Conservation (phyloP, 805 yeast genomes). For the Phaffomyces thermotolerans region DNA sequence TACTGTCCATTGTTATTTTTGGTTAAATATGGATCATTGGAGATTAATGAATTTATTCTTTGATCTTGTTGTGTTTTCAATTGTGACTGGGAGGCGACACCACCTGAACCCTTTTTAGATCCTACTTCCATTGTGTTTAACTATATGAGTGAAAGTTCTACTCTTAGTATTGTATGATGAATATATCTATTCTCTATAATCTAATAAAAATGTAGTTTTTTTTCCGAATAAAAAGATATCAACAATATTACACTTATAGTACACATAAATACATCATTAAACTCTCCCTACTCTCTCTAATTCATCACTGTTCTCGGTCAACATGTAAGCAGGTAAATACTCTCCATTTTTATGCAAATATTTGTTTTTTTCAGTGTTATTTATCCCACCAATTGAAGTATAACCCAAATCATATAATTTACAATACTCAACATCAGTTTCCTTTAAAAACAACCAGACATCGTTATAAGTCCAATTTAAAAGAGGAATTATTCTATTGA, state of each 20-base stretch:
- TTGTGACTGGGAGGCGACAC: conserved; percentile 69
- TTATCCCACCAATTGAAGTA: conserved; percentile 81
- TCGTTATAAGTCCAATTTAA: conserved; percentile 81
- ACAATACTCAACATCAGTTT: conserved; percentile 61
- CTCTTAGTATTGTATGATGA: too few relatives aligned
- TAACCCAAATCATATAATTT: conserved; percentile 73
- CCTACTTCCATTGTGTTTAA: conserved; percentile 68
- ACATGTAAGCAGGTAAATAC: conserved; percentile 49
- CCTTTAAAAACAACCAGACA: conserved; percentile 75
- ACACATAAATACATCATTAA: neutral
- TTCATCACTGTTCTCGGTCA: conserved; percentile 51
- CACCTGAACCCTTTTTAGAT: conserved; percentile 84
- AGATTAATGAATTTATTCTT: conserved; percentile 56
- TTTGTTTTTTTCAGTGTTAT: conserved; percentile 70
- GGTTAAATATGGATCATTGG: conserved; percentile 76
- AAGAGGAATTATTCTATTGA: conserved; percentile 79
- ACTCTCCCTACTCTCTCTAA: conserved; percentile 32
- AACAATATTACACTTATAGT: neutral
- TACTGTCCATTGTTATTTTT: conserved; percentile 76
- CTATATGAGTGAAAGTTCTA: neutral
- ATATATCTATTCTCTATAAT: too few relatives aligned
- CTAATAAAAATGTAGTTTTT: too few relatives aligned
- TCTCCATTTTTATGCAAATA: conserved; percentile 28
- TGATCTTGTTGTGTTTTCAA: conserved; percentile 48
- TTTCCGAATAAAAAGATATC: too few relatives aligned